Conservation (phyloP, 2,329 filamentous ascomycete genomes). For the Fusarium mundagurra region DNA sequence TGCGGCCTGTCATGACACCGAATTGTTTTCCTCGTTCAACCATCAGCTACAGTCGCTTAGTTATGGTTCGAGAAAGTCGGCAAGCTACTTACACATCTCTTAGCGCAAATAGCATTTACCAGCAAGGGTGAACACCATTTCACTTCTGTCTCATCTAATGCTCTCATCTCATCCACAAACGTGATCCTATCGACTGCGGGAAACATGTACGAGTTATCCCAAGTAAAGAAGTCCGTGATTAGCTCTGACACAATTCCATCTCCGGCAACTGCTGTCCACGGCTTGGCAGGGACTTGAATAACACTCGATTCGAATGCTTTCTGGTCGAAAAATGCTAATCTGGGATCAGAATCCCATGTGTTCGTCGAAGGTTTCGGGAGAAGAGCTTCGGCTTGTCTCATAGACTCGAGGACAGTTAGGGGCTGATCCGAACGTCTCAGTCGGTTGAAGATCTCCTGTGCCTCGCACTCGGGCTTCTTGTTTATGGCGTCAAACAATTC, state of each 20-base stretch:
- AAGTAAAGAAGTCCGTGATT: neutral
- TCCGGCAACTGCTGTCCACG: neutral
- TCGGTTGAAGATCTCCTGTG: constrained; percentile 7
- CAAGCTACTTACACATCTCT: neutral
- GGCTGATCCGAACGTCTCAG: constrained; percentile 6
- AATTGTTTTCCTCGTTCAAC: constrained; percentile 3
- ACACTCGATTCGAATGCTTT: neutral
- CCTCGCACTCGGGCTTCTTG: constrained; percentile 4
- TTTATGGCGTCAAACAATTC: constrained; percentile 15
- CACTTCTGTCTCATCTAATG: neutral
- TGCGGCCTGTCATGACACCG: neutral
- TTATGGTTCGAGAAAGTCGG: neutral
- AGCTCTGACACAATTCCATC: neutral
- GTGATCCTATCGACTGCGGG: neutral
- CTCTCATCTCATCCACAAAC: neutral
- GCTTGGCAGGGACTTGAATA: neutral
- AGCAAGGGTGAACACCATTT: neutral
- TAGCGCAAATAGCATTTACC: neutral
- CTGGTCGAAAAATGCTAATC: neutral
- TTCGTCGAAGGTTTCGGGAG: neutral
- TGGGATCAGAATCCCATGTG: neutral
- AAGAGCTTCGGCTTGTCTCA: constrained; percentile 11
- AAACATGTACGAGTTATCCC: neutral
- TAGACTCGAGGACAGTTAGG: neutral
- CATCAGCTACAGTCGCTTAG: neutral